phyloP scores from a whole-genome alignment of 2,329 filamentous ascomycete genomes.

The Purpureocillium takamizusanense region DNA sequence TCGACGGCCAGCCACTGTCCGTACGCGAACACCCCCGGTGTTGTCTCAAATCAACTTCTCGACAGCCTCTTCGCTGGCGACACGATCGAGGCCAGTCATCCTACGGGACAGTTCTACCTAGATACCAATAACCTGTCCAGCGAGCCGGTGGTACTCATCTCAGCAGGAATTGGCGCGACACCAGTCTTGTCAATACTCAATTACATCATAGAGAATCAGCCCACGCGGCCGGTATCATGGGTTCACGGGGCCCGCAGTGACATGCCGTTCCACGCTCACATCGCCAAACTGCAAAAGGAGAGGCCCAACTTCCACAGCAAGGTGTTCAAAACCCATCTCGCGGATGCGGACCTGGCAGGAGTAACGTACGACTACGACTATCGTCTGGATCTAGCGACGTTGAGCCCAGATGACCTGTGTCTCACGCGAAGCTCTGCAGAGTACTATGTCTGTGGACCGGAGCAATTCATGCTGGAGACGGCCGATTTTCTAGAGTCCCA shows the following conservation, averaged over 20 bases:
- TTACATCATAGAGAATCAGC: conserved; percentile 34
- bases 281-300: conserved; percentile 34
- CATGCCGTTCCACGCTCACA: conserved; percentile 44
- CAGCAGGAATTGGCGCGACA: conserved; percentile 51
- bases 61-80: conserved; percentile 53
- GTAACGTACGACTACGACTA: conserved; percentile 34
- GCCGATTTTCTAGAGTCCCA: conserved; percentile 29
- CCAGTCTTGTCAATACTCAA: conserved; percentile 54
- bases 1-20: conserved; percentile 10
- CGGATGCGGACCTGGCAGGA: conserved; percentile 32
- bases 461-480: conserved; percentile 46
- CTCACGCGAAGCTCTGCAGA: conserved; percentile 35
- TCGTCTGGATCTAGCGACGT: conserved; percentile 33
- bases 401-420: conserved; percentile 34
- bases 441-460: conserved; percentile 46
- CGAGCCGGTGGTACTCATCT: conserved; percentile 50
- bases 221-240: conserved; percentile 44
- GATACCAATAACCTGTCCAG: conserved; percentile 27
- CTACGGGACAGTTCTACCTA: conserved; percentile 52
- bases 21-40: conserved; percentile 43
- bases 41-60: conserved; percentile 63
- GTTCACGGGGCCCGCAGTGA: conserved; percentile 46
- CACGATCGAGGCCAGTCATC: conserved; percentile 56
- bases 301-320: conserved; percentile 26
- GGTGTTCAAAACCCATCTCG: conserved; percentile 41